Evolutionary conservation across 768 basidiomycete genomes (phyloP).

Genomic region (Russula sp.): DNA sequence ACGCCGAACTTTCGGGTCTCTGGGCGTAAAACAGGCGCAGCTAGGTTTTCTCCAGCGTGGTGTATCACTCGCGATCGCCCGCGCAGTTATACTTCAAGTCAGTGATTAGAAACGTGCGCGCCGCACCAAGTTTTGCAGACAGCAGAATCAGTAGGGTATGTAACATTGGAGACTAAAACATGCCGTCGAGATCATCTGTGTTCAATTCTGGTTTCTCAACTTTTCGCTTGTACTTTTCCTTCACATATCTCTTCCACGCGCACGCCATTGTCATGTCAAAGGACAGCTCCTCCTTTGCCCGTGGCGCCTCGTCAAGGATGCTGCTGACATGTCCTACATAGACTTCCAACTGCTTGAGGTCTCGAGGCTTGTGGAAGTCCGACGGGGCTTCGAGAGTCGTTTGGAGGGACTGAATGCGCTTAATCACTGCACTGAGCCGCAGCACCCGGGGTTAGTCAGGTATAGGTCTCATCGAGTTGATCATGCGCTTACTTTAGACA

Average conservation of each 20-base stretch:
- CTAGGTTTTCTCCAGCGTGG: not conserved
- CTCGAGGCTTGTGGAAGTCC: not conserved
- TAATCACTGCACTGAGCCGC: not conserved
- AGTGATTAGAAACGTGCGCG: not conserved
- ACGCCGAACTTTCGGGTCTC: not conserved
- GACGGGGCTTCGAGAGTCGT: not conserved
- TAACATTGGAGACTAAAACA: constrained; percentile 1
- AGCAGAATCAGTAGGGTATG: not conserved
- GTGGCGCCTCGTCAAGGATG: constrained; percentile 1
- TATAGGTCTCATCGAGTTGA: too few species aligned
- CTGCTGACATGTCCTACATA: not conserved
- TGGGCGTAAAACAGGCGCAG: not conserved
- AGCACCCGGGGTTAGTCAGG: not conserved
- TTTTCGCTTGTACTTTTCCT: constrained; percentile 5
- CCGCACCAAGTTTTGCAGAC: not conserved
- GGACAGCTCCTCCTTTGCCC: constrained; percentile 6
- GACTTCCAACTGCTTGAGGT: constrained; percentile 1
- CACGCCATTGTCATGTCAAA: constrained; percentile 8
- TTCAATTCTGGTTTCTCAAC: constrained; percentile 15
- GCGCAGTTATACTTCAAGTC: not conserved
- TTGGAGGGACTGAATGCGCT: constrained; percentile 2
- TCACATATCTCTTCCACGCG: constrained; percentile 6
- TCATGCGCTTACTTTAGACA: not conserved
- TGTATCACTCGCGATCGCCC: not conserved
- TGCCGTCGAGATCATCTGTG: constrained; percentile 3